Evolutionary conservation across 306 rosid genomes (phyloP).

Genomic region (Trifolium fragiferum): DNA sequence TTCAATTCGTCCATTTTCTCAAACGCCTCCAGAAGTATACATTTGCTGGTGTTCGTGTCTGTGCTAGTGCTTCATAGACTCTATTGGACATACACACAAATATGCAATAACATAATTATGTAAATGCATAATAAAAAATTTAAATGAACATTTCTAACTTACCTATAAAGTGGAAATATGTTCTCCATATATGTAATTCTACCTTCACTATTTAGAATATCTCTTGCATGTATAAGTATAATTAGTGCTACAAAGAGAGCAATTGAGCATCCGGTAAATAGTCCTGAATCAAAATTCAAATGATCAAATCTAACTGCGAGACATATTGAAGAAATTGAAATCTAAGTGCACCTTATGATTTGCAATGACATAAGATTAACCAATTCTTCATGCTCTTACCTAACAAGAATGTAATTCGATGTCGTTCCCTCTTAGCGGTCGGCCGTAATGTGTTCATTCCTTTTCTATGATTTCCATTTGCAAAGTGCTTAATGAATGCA

Average conservation of each 20-base stretch:
- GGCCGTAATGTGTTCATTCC: conserved; percentile 45
- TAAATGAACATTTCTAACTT: conserved; percentile 9
- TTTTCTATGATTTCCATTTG: conserved; percentile 45
- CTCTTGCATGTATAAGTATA: conserved; percentile 62
- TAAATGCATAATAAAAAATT: background rate
- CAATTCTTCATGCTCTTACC: conserved; percentile 32
- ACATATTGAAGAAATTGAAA: background rate
- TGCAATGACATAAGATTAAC: background rate
- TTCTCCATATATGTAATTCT: conserved; percentile 42
- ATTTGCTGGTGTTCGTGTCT: background rate
- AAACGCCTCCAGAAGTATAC: too few relatives aligned
- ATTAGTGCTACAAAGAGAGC: conserved; percentile 50
- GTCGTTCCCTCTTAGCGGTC: conserved; percentile 19
- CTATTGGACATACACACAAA: background rate
- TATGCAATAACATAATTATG: background rate
- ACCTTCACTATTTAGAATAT: conserved; percentile 46
- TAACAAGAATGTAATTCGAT: conserved; percentile 40
- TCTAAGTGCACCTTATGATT: background rate
- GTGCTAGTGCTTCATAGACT: background rate
- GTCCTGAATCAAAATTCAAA: conserved; percentile 25
- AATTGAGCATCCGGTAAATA: conserved; percentile 41
- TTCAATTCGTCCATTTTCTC: too few relatives aligned
- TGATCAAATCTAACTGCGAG: background rate
- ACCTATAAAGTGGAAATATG: conserved; percentile 76
- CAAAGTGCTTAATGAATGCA: conserved; percentile 59